Evolutionary conservation across 768 basidiomycete genomes (phyloP), one percentile per base, ranked within the genome.

Genomic region (Lanmaoa pseudosensibilis): DNA sequence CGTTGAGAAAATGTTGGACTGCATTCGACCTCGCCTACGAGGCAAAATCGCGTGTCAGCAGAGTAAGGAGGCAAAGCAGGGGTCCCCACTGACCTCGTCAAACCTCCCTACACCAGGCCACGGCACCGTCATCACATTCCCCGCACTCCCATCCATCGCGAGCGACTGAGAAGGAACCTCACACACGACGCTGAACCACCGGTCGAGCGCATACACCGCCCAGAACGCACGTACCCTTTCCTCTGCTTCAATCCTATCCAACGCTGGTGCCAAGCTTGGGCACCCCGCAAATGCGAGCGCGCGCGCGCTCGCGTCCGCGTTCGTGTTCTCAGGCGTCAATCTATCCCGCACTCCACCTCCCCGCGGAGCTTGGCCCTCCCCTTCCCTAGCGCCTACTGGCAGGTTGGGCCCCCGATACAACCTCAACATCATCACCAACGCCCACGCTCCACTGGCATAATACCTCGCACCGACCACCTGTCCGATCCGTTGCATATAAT

Each of bases 401-500:
- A 43, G 10, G 2, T 39, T 13, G 1, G 60, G 46, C 2, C 38
- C 11, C 54, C 74, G 77, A 65, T 86, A 80, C 40, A 86, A 65
- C 8, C 77, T 78, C 38, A 76, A 68, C 43, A 79, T 75, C 19
- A 81, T 67, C 5, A 75, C 80, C 13, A 87, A 66, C 2, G 71
- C 68, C 59, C 80, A 71, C 49, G 83, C 74, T 12, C 79, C 72
- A 46, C 79, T 78, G 23, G 80, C 75, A 57, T 80, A 82, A 54
- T 79, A 78, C 64, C 83, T 83, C 8, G 86, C 88, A 58, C 86
- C 84, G 2, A 87, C 73, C 36, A 81, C 69, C 33, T 81, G 76
- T 52, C 84, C 85, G 19, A 73, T 78, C 46, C 82, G 80, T 64
- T 85, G 81, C 64, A 89, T 83, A 66, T 85, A 88, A 61, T 83